A percentile compares a stretch with the other conserved stretches of the same genome.
phyloP scores from a whole-genome alignment of 768 basidiomycete species.

The Suillus spraguei region DNA sequence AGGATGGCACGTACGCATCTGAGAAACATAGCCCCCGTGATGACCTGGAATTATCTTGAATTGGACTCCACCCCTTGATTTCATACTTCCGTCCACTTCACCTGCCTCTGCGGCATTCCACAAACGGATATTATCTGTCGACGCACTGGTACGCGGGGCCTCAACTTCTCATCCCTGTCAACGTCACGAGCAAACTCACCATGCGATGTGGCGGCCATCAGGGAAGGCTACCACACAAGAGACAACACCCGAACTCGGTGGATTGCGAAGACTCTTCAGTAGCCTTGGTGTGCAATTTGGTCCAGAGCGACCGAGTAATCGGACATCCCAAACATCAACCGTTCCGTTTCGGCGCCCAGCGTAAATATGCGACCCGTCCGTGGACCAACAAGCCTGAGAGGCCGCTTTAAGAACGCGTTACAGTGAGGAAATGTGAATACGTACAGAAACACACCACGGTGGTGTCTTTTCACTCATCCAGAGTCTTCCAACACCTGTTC shows the following conservation, averaged over 20 bases:
- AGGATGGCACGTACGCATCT: slow-evolving; percentile 72
- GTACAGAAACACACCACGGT: slow-evolving; percentile 94
- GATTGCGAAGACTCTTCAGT: slow-evolving; percentile 83
- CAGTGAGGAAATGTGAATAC: slow-evolving; percentile 26
- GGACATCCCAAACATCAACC: slow-evolving; percentile 93
- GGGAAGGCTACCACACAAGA: slow-evolving; percentile 92
- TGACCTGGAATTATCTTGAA: slow-evolving; percentile 97
- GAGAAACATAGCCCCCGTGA: slow-evolving; percentile 91
- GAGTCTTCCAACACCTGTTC: slow-evolving; percentile 78
- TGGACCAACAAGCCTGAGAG: slow-evolving; percentile 90
- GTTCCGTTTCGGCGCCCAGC: slow-evolving; percentile 90
- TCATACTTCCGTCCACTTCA: slow-evolving; percentile 64
- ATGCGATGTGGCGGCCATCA: slow-evolving; percentile 88
- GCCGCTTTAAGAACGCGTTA: slow-evolving; percentile 8
- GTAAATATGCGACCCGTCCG: slow-evolving; percentile 84
- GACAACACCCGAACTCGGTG: slow-evolving; percentile 86
- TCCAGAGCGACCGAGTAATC: slow-evolving; percentile 69
- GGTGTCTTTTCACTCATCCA: slow-evolving; percentile 92
- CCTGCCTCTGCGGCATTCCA: slow-evolving; percentile 89
- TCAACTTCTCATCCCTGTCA: slow-evolving; percentile 23
- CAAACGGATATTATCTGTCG: slow-evolving; percentile 88
- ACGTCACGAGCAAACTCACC: slow-evolving; percentile 51
- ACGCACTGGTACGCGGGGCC: slow-evolving; percentile 58
- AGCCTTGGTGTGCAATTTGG: slow-evolving; percentile 70
- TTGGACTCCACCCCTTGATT: slow-evolving; percentile 68